phyloP scores from a whole-genome alignment of 495 filamentous ascomycete species.

The Penicillium atrosanguineum region DNA sequence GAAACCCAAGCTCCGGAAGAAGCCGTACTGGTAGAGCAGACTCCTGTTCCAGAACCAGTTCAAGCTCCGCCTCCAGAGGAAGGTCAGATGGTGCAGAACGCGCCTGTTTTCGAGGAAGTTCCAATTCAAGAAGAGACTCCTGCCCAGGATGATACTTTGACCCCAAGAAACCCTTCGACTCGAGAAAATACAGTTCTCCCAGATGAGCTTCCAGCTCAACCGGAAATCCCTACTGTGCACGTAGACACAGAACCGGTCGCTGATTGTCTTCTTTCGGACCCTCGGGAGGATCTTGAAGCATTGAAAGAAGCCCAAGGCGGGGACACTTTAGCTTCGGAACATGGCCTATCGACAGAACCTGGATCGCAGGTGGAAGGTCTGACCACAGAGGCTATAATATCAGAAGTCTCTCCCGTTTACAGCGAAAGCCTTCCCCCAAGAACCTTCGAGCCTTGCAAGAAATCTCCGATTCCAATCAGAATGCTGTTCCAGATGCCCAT shows the following conservation, averaged over 20 bases:
- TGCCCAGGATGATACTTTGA: background rate
- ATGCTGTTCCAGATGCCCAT: background rate
- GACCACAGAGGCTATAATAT: background rate
- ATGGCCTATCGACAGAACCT: background rate
- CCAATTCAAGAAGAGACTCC: background rate
- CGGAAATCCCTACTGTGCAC: background rate
- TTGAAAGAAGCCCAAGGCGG: background rate
- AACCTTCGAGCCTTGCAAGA: background rate
- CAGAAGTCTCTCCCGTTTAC: background rate
- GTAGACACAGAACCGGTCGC: background rate
- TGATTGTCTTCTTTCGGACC: background rate
- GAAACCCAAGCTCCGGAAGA: background rate
- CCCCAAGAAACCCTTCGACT: background rate
- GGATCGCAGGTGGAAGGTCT: background rate
- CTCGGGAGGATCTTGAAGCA: background rate
- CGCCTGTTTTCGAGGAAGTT: background rate
- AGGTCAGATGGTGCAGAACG: background rate
- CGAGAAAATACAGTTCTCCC: background rate
- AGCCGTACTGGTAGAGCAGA: background rate
- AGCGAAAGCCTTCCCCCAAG: background rate
- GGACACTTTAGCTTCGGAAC: background rate
- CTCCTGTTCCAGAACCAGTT: background rate
- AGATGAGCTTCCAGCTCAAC: background rate
- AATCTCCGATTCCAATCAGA: background rate
- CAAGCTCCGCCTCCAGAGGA: background rate